These are phyloP conservation scores for Scorias spongiosa DNA, from an alignment of 2,329 filamentous ascomycete species.

Conservation along the genomic window DNA sequence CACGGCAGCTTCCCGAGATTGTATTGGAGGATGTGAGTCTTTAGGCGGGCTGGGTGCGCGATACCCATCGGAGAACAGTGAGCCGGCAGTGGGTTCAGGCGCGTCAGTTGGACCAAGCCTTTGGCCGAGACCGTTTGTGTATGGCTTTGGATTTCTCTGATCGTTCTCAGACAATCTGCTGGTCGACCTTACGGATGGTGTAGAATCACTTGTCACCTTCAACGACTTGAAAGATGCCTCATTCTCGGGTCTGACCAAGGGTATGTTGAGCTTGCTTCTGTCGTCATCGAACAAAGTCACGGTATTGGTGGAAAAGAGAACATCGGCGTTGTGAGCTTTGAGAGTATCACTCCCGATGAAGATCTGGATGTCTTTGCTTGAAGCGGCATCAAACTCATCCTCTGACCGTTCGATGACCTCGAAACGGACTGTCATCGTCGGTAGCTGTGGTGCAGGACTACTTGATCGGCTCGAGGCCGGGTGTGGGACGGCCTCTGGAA, in stretches of 20 bases:
- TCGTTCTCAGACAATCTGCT: neutral
- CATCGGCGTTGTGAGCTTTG: conserved; percentile 71
- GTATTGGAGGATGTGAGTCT: neutral
- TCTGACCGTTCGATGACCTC: conserved; percentile 50
- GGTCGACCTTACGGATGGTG: neutral
- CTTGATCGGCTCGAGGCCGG: conserved; percentile 57
- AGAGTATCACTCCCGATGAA: conserved; percentile 83
- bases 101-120: conserved; percentile 10
- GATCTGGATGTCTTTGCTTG: conserved; percentile 56
- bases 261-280: conserved; percentile 72
- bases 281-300: conserved; percentile 79
- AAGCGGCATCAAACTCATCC: conserved; percentile 26
- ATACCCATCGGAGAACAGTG: conserved; percentile 15
- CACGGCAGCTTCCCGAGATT: neutral
- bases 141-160: conserved; percentile 9
- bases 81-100: conserved; percentile 14
- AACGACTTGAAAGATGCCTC: conserved; percentile 67
- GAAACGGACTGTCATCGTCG: conserved; percentile 66
- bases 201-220: conserved; percentile 36
- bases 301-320: conserved; percentile 82
- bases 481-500: conserved; percentile 77
- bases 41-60: conserved; percentile 15
- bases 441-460: conserved; percentile 64
- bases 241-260: conserved; percentile 83
- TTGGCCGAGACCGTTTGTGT: conserved; percentile 19